Evolutionary conservation across 1,284 basidiomycete species (phyloP), one percentile per base, ranked within the genome.

Genomic region (Ganoderma sinense): DNA sequence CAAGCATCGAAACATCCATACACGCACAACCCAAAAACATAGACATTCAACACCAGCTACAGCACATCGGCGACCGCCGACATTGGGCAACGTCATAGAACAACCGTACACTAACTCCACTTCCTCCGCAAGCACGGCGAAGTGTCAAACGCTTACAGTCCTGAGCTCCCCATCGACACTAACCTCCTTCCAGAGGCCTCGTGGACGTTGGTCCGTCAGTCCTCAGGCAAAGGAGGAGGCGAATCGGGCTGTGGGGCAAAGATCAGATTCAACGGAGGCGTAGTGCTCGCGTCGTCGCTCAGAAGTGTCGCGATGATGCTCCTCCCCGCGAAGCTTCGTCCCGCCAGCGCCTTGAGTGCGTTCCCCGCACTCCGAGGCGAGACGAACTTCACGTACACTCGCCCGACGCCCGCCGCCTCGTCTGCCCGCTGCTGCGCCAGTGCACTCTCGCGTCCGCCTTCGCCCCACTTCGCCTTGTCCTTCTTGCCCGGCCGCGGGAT

Each of bases 361-460:
- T 80, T 82, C 51, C 85, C 84, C 18, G 95, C 95, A 64, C 88
- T 84, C 10, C 84, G 83, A 7, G 91, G 80, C 56, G 91, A 85
- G 39, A 73, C 75, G 80, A 93, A 98, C 82, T 94, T 93, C 75
- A 98, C 95, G 80, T 97, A 98, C 20, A 98, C 97, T 63, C 96
- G 88, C 20, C 97, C 97, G 29, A 98, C 97, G 62, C 97, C 97
- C 4, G 93, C 87, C 53, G 95, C 94, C 80, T 97, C 96, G 79
- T 96, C 94, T 55, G 85, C 84, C 66, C 91, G 86, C 69, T 86
- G 85, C 31, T 89, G 90, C 78, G 94, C 90, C 53, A 90, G 86
- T 11, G 89, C 87, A 40, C 86, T 85, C 74, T 91, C 88, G 2
- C 89, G 89, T 18, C 64, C 64, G 36, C 83, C 84, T 65, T 91